Base-by-base conservation (phyloP, 2,329 filamentous ascomycete genomes). In the Diaporthe vaccinii region DNA sequence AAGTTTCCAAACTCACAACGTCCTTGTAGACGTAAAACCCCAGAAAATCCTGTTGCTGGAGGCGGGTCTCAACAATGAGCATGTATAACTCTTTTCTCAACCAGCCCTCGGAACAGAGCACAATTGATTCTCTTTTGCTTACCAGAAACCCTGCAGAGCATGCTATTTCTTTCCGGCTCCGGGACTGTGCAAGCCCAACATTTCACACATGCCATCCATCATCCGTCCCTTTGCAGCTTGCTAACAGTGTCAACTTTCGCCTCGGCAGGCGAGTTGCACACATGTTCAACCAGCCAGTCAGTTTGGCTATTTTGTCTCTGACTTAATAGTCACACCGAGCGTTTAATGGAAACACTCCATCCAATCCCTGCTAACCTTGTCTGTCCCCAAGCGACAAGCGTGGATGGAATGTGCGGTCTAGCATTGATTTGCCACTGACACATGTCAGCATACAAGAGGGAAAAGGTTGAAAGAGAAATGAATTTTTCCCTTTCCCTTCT, bases 361-460 rank as follows among this genome's bases (percentile, higher is more conserved):
- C 15, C n/a, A 20, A 22, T n/a, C 36, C 31, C 15, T 39, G 31
- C 46, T n/a, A 55, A 41, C 46, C 51, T 39, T 55, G 49, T 39
- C 15, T 55, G 2, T 12, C 10, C 34, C 31, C 46, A 51, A n/a
- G 41, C 36, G 62, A 25, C 46, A n/a, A n/a, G 44, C 25, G 25
- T n/a, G 22, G 22, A 12, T 10, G 2, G 7, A 7, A 68, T 10
- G 31, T 17, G 14, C 9, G n/a, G 46, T 20, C 65, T 55, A 34
- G 44, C 22, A 41, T 39, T 20, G 14, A 39, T 14, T 28, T 41
- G 65, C 65, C 65, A 69, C 65, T 41, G 49, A 41, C 65, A 69
- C 34, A 55, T 68, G 65, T 41, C 49, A 55, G 31, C 12, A 51
- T 10, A 15, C 14, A 17, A 6, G 10, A 17, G 7, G 14, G 10